These are phyloP conservation scores for Xylaria sp. DNA, from an alignment of 495 filamentous ascomycete species.

Conservation along the genomic window DNA sequence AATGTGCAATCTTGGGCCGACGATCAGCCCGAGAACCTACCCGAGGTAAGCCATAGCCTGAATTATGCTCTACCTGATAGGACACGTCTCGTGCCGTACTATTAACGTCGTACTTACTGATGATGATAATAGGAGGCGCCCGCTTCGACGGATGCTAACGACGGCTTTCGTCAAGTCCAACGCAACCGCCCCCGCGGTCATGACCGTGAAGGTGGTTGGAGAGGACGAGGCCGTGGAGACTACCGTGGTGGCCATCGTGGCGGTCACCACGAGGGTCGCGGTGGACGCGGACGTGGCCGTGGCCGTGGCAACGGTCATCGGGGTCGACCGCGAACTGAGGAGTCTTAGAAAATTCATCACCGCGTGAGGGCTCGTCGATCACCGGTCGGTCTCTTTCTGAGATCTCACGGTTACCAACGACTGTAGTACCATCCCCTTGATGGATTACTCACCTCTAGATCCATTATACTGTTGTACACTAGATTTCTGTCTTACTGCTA, in stretches of 20 bases:
- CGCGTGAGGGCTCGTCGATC: constrained; percentile 30
- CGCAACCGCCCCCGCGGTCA: constrained; percentile 59
- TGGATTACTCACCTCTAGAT: constrained; percentile 13
- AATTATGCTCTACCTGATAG: background rate
- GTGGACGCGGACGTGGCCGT: constrained; percentile 54
- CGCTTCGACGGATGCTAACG: constrained; percentile 49
- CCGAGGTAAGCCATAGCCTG: constrained; percentile 43
- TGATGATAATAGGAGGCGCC: constrained; percentile 34
- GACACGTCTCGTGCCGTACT: background rate
- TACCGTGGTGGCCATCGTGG: constrained; percentile 63
- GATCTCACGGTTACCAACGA: constrained; percentile 18
- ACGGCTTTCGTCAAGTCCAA: constrained; percentile 76
- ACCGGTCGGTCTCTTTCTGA: constrained; percentile 19
- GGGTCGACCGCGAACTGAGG: constrained; percentile 41
- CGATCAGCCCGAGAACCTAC: constrained; percentile 59
- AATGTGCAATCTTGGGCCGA: constrained; percentile 73
- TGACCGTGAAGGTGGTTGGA: constrained; percentile 57
- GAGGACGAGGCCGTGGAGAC: constrained; percentile 62
- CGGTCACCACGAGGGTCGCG: constrained; percentile 54
- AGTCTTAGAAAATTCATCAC: constrained; percentile 47
- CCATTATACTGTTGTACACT: constrained; percentile 29
- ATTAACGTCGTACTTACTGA: constrained; percentile 29
- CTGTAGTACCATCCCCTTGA: constrained; percentile 17
- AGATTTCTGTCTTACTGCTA: constrained; percentile 25
- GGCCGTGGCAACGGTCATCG: constrained; percentile 47